Evolutionary conservation across 371 early-diverging fungal species (phyloP).

Genomic region (Gilbertella persicaria): DNA sequence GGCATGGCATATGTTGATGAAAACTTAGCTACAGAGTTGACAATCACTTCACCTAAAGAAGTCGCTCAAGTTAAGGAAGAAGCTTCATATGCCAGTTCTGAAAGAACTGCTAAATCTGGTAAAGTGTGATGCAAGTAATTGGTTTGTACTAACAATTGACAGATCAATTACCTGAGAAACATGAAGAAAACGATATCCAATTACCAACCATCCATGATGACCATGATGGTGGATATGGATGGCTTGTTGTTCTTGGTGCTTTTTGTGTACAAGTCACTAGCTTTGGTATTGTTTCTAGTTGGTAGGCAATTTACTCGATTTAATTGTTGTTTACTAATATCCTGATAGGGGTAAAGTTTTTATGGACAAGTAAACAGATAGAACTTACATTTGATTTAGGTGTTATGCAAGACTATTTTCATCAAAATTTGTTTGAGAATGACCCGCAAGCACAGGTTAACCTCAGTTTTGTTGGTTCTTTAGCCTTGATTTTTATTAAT

Average conservation of each 20-base stretch:
- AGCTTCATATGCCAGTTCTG: neutral
- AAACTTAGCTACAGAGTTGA: slow-evolving; percentile 1
- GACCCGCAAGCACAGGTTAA: slow-evolving; percentile 21
- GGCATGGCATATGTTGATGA: slow-evolving; percentile 10
- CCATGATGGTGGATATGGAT: slow-evolving; percentile 58
- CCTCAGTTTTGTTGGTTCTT: slow-evolving; percentile 43
- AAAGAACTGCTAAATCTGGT: slow-evolving; percentile 1
- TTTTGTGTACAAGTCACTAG: slow-evolving; percentile 59
- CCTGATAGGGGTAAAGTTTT: neutral
- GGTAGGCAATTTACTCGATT: slow-evolving; percentile 18
- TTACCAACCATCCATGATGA: neutral
- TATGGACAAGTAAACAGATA: neutral
- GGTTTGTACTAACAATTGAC: neutral
- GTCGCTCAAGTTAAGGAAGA: neutral
- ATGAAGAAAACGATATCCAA: neutral
- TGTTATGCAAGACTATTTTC: slow-evolving; percentile 33
- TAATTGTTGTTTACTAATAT: neutral
- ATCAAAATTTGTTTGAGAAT: slow-evolving; percentile 23
- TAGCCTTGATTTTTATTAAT: slow-evolving; percentile 37
- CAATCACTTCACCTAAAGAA: neutral
- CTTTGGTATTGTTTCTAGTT: slow-evolving; percentile 48
- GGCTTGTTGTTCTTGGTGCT: slow-evolving; percentile 59
- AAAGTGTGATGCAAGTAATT: no score
- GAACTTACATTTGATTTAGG: slow-evolving; percentile 33
- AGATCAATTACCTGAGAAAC: neutral